Conservation (phyloP, 768 basidiomycete genomes). For the Suillus americanus region DNA sequence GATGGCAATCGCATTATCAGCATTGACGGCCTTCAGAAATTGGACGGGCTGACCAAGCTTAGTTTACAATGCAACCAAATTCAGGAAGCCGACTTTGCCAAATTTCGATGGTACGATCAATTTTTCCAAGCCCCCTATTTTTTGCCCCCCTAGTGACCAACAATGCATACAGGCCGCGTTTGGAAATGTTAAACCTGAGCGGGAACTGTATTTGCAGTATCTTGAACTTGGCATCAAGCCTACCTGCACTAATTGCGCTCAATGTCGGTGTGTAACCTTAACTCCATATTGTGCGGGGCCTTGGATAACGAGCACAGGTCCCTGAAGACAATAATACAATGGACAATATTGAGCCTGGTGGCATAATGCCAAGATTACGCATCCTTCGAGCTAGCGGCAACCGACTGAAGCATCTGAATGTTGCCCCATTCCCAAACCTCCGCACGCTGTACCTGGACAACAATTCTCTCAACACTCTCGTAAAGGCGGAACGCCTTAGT, state of each 20-base stretch:
- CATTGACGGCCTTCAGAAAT: conserved; percentile 71
- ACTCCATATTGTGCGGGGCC: conserved; percentile 10
- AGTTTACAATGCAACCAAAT: conserved; percentile 79
- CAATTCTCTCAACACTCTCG: conserved; percentile 58
- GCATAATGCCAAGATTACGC: conserved; percentile 67
- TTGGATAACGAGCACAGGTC: conserved; percentile 16
- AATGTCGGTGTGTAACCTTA: conserved; percentile 72
- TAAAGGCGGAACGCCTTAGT: conserved; percentile 53
- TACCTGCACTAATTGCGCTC: conserved; percentile 66
- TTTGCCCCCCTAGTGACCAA: conserved; percentile 13
- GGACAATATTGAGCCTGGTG: conserved; percentile 49
- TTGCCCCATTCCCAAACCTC: conserved; percentile 62
- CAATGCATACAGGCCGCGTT: conserved; percentile 40
- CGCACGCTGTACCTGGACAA: conserved; percentile 93
- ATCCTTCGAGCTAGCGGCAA: conserved; percentile 87
- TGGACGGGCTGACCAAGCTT: conserved; percentile 83
- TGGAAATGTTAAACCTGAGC: conserved; percentile 84
- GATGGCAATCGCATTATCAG: conserved; percentile 80
- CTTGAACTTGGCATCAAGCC: conserved; percentile 52
- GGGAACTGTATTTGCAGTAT: conserved; percentile 67
- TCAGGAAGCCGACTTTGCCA: conserved; percentile 53
- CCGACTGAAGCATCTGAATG: conserved; percentile 64
- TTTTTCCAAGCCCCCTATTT: conserved; percentile 9
- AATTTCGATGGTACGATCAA: conserved; percentile 61
- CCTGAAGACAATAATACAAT: conserved; percentile 72